phyloP scores from a whole-genome alignment of 768 basidiomycete genomes.

The Hortiboletus flavorubellus region DNA sequence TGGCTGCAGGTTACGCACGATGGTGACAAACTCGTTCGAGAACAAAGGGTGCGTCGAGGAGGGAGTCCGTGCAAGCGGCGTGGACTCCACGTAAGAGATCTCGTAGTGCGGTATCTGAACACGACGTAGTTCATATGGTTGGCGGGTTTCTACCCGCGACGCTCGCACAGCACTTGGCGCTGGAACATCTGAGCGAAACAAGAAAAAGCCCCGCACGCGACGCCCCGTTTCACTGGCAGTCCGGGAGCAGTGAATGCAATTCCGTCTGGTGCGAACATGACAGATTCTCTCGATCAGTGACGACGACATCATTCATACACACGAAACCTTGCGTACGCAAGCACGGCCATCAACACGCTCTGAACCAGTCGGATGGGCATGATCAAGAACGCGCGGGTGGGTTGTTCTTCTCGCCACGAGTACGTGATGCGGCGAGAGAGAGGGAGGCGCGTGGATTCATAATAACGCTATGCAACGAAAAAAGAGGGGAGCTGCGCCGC shows the following conservation, averaged over 20 bases:
- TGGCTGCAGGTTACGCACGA: background rate
- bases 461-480: background rate
- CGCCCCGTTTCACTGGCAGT: background rate
- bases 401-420: background rate
- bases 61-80: background rate
- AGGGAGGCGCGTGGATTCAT: conserved; percentile 1
- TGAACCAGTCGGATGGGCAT: conserved; percentile 1
- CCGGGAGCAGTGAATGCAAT: background rate
- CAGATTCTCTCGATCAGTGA: background rate
- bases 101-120: background rate
- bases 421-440: background rate
- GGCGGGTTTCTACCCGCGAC: background rate
- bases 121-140: background rate
- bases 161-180: background rate
- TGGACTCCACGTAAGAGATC: background rate
- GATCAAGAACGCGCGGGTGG: background rate
- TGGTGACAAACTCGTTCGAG: background rate
- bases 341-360: conserved; percentile 1
- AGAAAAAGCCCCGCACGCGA: background rate
- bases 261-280: background rate
- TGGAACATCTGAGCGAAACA: background rate
- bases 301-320: background rate
- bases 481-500: background rate
- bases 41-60: background rate
- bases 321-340: conserved; percentile 1